Conservation (phyloP, 2,329 filamentous ascomycete species). For the Fusarium drepaniforme region DNA sequence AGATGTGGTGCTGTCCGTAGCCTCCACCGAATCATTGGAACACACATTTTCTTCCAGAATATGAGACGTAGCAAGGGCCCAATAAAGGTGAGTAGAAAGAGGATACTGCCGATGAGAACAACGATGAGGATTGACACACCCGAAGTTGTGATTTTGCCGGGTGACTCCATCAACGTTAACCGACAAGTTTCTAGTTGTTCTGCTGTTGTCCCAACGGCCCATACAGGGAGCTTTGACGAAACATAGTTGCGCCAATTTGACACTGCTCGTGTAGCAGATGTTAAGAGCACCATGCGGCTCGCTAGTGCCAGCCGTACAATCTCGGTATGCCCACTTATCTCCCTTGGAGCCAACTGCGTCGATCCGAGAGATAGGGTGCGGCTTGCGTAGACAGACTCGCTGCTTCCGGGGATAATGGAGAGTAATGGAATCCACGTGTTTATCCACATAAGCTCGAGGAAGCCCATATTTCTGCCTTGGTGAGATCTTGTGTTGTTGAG, state of each 20-base stretch:
- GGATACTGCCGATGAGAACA: neutral
- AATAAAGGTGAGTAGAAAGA: neutral
- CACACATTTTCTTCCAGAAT: neutral
- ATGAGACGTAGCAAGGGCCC: neutral
- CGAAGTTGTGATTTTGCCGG: neutral
- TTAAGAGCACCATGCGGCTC: neutral
- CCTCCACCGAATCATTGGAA: neutral
- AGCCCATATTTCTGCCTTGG: neutral
- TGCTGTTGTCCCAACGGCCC: neutral
- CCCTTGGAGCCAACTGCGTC: neutral
- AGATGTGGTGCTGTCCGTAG: neutral
- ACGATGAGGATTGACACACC: neutral
- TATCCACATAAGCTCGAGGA: neutral
- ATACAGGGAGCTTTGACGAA: neutral
- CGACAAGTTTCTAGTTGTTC: neutral
- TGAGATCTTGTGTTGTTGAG: neutral
- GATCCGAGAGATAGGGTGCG: neutral
- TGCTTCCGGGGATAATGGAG: neutral
- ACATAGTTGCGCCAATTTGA: neutral
- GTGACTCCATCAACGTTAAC: neutral
- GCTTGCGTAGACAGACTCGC: neutral
- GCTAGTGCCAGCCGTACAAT: neutral
- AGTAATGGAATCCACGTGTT: neutral
- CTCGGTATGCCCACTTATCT: neutral
- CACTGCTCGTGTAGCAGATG: neutral